Conservation (phyloP, 2,329 filamentous ascomycete genomes). For the Alternaria novae-zelandiae region DNA sequence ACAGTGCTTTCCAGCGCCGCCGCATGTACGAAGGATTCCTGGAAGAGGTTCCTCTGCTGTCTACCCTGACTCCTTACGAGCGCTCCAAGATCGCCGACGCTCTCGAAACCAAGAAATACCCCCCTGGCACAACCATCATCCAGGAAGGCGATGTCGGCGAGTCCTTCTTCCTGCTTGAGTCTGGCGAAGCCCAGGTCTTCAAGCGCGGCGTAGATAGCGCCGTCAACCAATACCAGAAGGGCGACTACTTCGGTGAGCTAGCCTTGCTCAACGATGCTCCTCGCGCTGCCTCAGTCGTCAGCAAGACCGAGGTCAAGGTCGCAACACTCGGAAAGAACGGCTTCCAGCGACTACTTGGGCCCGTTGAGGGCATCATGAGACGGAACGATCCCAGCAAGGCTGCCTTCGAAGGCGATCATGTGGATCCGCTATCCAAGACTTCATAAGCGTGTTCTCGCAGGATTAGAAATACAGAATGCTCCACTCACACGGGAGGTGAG, state of each 20-base stretch:
- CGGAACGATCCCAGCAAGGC: constrained; percentile 66
- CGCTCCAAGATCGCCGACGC: constrained; percentile 97
- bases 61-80: constrained; percentile 86
- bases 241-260: constrained; percentile 96
- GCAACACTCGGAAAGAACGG: constrained; percentile 91
- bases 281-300: constrained; percentile 85
- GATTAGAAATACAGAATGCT: neutral
- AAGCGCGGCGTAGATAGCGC: constrained; percentile 74
- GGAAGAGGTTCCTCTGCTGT: constrained; percentile 87
- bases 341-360: constrained; percentile 90
- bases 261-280: constrained; percentile 93
- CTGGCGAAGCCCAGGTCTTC: constrained; percentile 84
- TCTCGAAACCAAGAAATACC: constrained; percentile 86
- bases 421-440: constrained; percentile 64
- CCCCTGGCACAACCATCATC: constrained; percentile 82
- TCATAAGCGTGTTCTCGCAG: constrained; percentile 17
- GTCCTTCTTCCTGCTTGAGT: constrained; percentile 89
- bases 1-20: constrained; percentile 92
- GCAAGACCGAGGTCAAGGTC: constrained; percentile 87
- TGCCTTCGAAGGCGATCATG: constrained; percentile 51
- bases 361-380: constrained; percentile 93
- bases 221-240: constrained; percentile 84
- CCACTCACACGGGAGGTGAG: neutral
- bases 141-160: constrained; percentile 88
- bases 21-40: constrained; percentile 98